phyloP scores from a whole-genome alignment of 306 rosid genomes.

The Cicer cuneatum region DNA sequence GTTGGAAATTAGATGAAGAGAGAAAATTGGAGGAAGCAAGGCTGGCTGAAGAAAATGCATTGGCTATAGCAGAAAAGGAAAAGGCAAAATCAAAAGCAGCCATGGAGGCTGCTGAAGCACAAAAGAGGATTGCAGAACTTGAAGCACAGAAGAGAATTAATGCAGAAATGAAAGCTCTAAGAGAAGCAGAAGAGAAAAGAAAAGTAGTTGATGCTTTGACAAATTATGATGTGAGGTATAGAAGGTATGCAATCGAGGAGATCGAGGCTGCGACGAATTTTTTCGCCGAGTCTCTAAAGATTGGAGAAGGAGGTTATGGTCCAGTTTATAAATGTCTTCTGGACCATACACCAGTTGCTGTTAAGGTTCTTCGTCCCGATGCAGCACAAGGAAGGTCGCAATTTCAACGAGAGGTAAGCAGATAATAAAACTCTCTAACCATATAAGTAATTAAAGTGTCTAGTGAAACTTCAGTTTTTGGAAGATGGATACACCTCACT shows the following conservation, averaged over 20 bases:
- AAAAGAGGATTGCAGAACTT: constrained; percentile 76
- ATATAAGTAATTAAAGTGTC: background rate
- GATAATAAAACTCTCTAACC: background rate
- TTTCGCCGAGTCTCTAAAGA: constrained; percentile 65
- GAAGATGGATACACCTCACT: too few species aligned
- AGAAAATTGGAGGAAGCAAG: constrained; percentile 76
- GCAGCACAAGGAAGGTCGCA: constrained; percentile 96
- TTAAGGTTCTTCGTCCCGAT: constrained; percentile 97
- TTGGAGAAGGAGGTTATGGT: constrained; percentile 99
- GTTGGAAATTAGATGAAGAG: constrained; percentile 92
- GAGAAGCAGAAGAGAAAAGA: constrained; percentile 73
- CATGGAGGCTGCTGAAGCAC: constrained; percentile 88
- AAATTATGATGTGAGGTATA: constrained; percentile 58
- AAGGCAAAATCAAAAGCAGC: constrained; percentile 88
- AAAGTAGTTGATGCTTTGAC: constrained; percentile 66
- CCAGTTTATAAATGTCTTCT: constrained; percentile 81
- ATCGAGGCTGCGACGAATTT: constrained; percentile 86
- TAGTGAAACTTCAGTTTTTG: too few species aligned
- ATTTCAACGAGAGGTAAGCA: constrained; percentile 82
- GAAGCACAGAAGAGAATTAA: constrained; percentile 84
- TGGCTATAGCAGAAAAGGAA: constrained; percentile 78
- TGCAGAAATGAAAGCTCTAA: constrained; percentile 77
- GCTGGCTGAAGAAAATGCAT: constrained; percentile 81
- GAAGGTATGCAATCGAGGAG: constrained; percentile 81
- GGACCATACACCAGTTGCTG: constrained; percentile 89